A percentile compares a stretch with the other conserved stretches of the same genome.
Evolutionary conservation across 2,329 filamentous ascomycete species (phyloP).

Genomic region (Coniella lustricola): DNA sequence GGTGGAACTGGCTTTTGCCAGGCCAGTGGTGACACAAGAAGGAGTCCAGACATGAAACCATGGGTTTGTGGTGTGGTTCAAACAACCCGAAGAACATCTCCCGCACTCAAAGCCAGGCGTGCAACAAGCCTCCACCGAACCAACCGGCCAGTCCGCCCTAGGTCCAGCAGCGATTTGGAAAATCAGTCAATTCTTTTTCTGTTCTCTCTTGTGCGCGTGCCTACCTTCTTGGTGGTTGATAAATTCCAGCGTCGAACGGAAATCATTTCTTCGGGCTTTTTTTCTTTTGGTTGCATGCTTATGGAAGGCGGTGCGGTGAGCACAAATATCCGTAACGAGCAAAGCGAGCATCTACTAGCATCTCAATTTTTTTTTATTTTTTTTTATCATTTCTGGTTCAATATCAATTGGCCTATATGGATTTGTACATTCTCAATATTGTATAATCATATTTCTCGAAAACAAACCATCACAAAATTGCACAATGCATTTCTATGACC

Average conservation of each 20-base stretch:
- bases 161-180: not conserved
- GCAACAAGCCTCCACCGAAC: not conserved
- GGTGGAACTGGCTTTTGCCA: not conserved
- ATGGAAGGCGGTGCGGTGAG: constrained; percentile 6
- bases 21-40: not conserved
- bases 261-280: constrained; percentile 7
- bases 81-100: constrained; percentile 4
- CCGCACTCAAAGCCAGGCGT: not conserved
- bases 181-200: too few species aligned
- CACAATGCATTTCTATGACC: too few species aligned
- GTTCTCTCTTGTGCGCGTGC: constrained; percentile 2
- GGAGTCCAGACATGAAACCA: not conserved
- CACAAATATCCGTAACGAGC: constrained; percentile 12
- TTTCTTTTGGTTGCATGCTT: not conserved
- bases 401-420: constrained; percentile 20
- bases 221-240: constrained; percentile 1
- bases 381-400: constrained; percentile 8
- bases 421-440: constrained; percentile 30
- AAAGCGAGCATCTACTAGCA: constrained; percentile 14
- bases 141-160: not conserved
- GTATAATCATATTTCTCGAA: constrained; percentile 29
- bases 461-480: not conserved
- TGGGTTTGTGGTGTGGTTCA: constrained; percentile 3
- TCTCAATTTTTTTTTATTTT: too few species aligned
- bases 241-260: constrained; percentile 3